Percentiles rank a stretch among this genome's conserved stretches.
These are phyloP conservation scores for Bocquillonia castaneifolia DNA, from an alignment of 441 rosid genomes.

Conservation along the genomic window DNA sequence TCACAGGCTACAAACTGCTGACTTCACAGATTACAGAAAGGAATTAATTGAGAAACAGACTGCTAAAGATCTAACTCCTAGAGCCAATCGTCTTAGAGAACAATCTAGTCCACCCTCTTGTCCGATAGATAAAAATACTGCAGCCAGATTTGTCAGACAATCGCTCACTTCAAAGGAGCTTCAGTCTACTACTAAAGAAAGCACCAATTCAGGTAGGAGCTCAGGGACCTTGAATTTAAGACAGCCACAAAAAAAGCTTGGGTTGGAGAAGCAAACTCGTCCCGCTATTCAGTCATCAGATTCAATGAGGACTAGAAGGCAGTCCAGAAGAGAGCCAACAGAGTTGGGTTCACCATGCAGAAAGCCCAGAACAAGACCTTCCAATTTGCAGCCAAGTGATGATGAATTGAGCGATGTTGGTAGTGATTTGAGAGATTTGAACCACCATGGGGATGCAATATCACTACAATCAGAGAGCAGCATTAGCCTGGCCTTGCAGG, in stretches of 20 bases:
- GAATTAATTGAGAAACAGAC: conserved; percentile 35
- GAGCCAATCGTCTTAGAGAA: conserved; percentile 34
- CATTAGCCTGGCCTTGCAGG: conserved; percentile 45
- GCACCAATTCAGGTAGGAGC: conserved; percentile 33
- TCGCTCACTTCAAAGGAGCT: conserved; percentile 36
- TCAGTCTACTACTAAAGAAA: conserved; percentile 28
- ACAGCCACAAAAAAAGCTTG: conserved; percentile 49
- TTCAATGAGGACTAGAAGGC: conserved; percentile 41
- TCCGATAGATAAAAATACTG: conserved; percentile 32
- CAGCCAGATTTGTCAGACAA: conserved; percentile 24
- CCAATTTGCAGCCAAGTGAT: conserved; percentile 35
- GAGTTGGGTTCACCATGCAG: conserved; percentile 46
- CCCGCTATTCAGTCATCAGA: conserved; percentile 40
- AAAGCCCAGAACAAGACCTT: conserved; percentile 35
- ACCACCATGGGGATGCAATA: conserved; percentile 36
- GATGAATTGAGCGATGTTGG: conserved; percentile 49
- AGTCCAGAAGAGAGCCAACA: conserved; percentile 38
- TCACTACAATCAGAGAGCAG: conserved; percentile 56
- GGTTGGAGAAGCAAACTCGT: conserved; percentile 43
- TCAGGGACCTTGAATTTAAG: conserved; percentile 45
- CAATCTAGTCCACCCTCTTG: conserved; percentile 29
- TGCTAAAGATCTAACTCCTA: conserved; percentile 42
- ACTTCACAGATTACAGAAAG: conserved; percentile 33
- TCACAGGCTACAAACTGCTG: conserved; percentile 29
- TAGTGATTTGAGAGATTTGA: conserved; percentile 45